Evolutionary conservation across 768 basidiomycete species (phyloP).

Genomic region (Phylloporus sp.): DNA sequence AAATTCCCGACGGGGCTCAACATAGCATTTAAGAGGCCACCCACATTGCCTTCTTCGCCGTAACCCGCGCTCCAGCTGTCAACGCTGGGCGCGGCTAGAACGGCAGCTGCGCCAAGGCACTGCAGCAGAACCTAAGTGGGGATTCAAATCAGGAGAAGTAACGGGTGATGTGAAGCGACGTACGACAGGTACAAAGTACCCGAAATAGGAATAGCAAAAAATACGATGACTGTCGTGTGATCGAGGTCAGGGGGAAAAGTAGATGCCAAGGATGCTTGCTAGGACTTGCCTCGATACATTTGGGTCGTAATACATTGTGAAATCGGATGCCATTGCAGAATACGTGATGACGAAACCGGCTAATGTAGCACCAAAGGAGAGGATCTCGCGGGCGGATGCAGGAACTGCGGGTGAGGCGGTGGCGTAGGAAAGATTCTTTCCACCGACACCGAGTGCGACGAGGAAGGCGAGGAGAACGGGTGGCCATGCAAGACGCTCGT

Average conservation of each 20-base stretch:
- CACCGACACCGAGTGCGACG: constrained; percentile 68
- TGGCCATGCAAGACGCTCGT: constrained; percentile 72
- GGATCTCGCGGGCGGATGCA: constrained; percentile 47
- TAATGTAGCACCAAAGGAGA: constrained; percentile 64
- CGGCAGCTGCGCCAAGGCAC: constrained; percentile 67
- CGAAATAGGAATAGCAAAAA: constrained; percentile 61
- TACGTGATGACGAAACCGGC: constrained; percentile 72
- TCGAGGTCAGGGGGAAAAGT: constrained; percentile 5
- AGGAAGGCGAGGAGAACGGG: constrained; percentile 72
- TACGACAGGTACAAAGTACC: constrained; percentile 58
- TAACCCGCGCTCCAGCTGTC: constrained; percentile 56
- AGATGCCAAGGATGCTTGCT: not conserved
- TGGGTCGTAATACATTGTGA: constrained; percentile 63
- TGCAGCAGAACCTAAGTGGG: constrained; percentile 34
- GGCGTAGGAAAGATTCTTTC: constrained; percentile 55
- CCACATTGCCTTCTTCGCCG: constrained; percentile 48
- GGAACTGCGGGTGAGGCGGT: constrained; percentile 44
- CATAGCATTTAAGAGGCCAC: constrained; percentile 59
- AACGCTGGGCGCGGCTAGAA: constrained; percentile 49
- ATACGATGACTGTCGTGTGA: constrained; percentile 44
- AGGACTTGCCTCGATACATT: constrained; percentile 49
- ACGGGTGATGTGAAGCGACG: constrained; percentile 21
- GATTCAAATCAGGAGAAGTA: not conserved
- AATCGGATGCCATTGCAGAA: constrained; percentile 61
- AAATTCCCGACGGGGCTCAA: constrained; percentile 58